Conservation (phyloP, 768 basidiomycete species). For the Pholiota molesta region DNA sequence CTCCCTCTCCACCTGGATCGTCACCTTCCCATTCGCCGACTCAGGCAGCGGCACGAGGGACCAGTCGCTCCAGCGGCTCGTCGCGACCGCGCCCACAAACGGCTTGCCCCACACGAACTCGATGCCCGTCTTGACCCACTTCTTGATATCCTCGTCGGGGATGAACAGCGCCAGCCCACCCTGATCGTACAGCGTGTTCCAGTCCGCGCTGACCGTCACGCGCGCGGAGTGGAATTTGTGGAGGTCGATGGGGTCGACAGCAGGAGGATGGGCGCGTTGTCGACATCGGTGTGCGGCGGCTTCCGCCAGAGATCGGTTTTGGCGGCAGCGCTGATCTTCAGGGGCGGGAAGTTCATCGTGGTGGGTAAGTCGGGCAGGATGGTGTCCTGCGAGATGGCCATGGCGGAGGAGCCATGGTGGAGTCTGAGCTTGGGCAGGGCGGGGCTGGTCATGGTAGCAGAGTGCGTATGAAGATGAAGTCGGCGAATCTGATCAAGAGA, state of each 20-base stretch:
- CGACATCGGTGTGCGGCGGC: slow-evolving; percentile 32
- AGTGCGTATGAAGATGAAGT: neutral
- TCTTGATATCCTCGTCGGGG: slow-evolving; percentile 34
- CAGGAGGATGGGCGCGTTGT: slow-evolving; percentile 32
- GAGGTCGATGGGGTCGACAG: slow-evolving; percentile 31
- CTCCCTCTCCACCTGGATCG: slow-evolving; percentile 32
- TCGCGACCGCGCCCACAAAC: slow-evolving; percentile 32
- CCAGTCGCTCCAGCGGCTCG: slow-evolving; percentile 35
- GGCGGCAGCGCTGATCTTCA: slow-evolving; percentile 28
- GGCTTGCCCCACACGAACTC: slow-evolving; percentile 33
- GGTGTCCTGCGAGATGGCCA: slow-evolving; percentile 30
- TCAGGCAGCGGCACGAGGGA: slow-evolving; percentile 31
- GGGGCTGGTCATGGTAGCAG: neutral
- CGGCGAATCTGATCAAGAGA: too few species aligned
- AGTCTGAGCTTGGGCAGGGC: slow-evolving; percentile 28
- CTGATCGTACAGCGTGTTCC: slow-evolving; percentile 35
- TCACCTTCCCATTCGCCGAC: slow-evolving; percentile 26
- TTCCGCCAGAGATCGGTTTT: slow-evolving; percentile 38
- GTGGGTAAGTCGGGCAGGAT: slow-evolving; percentile 19
- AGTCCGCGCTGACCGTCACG: slow-evolving; percentile 31
- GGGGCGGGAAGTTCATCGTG: slow-evolving; percentile 24
- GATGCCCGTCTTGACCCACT: slow-evolving; percentile 36
- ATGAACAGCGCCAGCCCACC: slow-evolving; percentile 34
- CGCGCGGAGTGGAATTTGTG: slow-evolving; percentile 33
- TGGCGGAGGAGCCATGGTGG: slow-evolving; percentile 35